A percentile compares a stretch with the other conserved stretches of the same genome.
phyloP scores from a whole-genome alignment of 2,329 filamentous ascomycete genomes.

The Lasiodiplodia sp. region DNA sequence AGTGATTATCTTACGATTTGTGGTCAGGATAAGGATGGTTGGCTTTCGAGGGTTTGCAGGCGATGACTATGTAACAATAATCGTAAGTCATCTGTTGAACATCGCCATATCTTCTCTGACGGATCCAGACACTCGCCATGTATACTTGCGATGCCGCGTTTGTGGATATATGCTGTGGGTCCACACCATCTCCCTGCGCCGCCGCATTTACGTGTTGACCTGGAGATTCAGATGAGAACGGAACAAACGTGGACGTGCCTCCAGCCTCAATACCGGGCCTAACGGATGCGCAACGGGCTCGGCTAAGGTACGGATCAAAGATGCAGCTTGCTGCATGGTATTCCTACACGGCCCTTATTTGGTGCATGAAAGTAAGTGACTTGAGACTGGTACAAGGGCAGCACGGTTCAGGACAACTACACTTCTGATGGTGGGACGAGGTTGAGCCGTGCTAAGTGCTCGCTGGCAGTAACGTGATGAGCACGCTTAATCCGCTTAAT shows the following conservation, averaged over 20 bases:
- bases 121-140: conserved; percentile 36
- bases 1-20: conserved; percentile 45
- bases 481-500: not conserved
- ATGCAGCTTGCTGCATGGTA: conserved; percentile 52
- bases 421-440: not conserved
- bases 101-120: not conserved
- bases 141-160: conserved; percentile 48
- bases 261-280: conserved; percentile 34
- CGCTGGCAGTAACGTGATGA: not conserved
- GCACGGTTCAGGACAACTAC: not conserved
- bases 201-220: not conserved
- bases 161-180: conserved; percentile 46
- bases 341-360: conserved; percentile 47
- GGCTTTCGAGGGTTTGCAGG: conserved; percentile 48
- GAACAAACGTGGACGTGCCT: conserved; percentile 41
- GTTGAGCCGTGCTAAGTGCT: not conserved
- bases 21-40: conserved; percentile 48
- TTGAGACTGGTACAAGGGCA: conserved; percentile 6
- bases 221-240: conserved; percentile 36
- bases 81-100: conserved; percentile 34
- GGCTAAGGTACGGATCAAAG: conserved; percentile 46
- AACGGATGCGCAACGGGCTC: conserved; percentile 39
- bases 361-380: conserved; percentile 41
- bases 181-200: not conserved
- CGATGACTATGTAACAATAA: conserved; percentile 49